A percentile compares a stretch with the other conserved stretches of the same genome.
Evolutionary conservation across 768 basidiomycete species (phyloP).

Genomic region (Phanerochaete carnosa): DNA sequence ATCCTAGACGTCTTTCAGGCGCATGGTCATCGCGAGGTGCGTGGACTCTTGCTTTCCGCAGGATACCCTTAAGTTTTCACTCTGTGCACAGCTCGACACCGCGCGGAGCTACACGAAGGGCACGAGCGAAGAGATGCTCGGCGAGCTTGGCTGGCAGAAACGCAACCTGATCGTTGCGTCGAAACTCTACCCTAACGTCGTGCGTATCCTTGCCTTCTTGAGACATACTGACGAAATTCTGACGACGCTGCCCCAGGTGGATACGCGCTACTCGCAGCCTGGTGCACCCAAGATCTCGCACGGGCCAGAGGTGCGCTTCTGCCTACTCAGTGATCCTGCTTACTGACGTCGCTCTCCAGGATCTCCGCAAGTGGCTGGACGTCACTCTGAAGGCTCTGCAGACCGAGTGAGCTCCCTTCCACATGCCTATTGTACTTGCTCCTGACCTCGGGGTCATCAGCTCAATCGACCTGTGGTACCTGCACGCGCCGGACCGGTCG

Average conservation of each 20-base stretch:
- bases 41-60: neutral
- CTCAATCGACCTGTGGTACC: slow-evolving; percentile 43
- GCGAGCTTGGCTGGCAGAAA: slow-evolving; percentile 44
- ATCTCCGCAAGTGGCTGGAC: slow-evolving; percentile 18
- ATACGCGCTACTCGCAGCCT: neutral
- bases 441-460: slow-evolving; percentile 23
- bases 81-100: slow-evolving; percentile 25
- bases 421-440: slow-evolving; percentile 11
- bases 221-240: neutral
- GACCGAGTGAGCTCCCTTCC: slow-evolving; percentile 35
- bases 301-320: slow-evolving; percentile 2
- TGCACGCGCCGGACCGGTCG: slow-evolving; percentile 44
- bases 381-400: slow-evolving; percentile 40
- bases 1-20: slow-evolving; percentile 52
- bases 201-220: neutral
- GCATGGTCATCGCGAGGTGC: slow-evolving; percentile 54
- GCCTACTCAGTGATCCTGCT: neutral
- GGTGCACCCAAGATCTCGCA: slow-evolving; percentile 5
- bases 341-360: neutral
- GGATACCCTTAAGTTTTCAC: neutral
- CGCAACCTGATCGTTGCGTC: slow-evolving; percentile 56
- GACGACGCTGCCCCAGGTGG: neutral
- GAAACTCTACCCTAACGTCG: slow-evolving; percentile 40
- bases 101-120: slow-evolving; percentile 25
- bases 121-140: slow-evolving; percentile 40